phyloP scores from a whole-genome alignment of 148 eudicot species.

The Fagopyrum esculentum region DNA sequence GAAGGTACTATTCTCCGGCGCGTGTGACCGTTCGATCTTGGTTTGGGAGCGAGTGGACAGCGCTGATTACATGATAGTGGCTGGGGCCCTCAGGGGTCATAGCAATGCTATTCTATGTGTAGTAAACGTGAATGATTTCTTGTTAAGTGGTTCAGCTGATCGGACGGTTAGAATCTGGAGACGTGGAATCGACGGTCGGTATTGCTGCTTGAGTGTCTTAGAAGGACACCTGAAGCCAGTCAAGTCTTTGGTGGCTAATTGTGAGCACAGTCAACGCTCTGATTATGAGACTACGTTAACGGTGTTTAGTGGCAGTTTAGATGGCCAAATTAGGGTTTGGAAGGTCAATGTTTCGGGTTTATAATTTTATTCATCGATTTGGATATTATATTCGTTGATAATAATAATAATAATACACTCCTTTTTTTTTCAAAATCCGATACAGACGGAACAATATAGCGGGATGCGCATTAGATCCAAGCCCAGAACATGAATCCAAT shows the following conservation, averaged over 20 bases:
- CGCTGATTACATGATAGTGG: slow-evolving; percentile 39
- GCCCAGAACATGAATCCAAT: too few relatives aligned
- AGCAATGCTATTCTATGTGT: slow-evolving; percentile 56
- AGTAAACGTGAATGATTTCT: slow-evolving; percentile 35
- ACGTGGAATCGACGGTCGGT: slow-evolving; percentile 33
- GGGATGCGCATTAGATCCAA: too few relatives aligned
- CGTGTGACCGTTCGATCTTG: slow-evolving; percentile 68
- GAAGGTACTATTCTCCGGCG: slow-evolving; percentile 55
- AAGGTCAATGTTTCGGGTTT: background rate
- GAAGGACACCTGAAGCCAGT: slow-evolving; percentile 55
- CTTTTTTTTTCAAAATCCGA: too few relatives aligned
- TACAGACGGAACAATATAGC: too few relatives aligned
- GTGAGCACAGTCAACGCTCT: background rate
- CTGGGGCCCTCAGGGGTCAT: slow-evolving; percentile 72
- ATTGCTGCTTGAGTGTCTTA: slow-evolving; percentile 40
- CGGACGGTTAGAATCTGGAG: slow-evolving; percentile 78
- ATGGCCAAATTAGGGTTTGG: slow-evolving; percentile 61
- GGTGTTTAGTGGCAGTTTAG: slow-evolving; percentile 56
- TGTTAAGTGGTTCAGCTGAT: slow-evolving; percentile 72
- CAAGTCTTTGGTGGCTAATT: slow-evolving; percentile 38
- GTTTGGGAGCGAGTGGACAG: slow-evolving; percentile 68
- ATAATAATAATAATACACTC: background rate
- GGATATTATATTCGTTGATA: background rate
- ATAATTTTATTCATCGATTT: background rate
- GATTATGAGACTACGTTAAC: slow-evolving; percentile 15